Evolutionary conservation across 768 basidiomycete species (phyloP), one percentile per base, ranked within the genome.

Genomic region (Cubamyces lactineus): DNA sequence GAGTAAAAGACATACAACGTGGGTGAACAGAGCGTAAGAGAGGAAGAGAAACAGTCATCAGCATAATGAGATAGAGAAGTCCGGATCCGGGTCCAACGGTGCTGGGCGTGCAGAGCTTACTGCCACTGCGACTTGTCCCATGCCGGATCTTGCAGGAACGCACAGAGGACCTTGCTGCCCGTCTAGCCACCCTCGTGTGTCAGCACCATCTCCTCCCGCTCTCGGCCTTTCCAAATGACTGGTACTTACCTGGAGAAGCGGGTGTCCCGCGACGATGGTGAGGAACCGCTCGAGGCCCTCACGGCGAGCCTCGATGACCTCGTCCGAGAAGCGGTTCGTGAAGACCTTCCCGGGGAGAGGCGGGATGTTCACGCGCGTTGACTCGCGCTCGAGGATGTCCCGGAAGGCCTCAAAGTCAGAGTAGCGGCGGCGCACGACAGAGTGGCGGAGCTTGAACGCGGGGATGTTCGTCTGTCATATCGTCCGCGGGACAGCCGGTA

Each of bases 271-370:
- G 50, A 99, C 96, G 64, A 99, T 86, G 68, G 92, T 94, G 69
- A 99, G 75, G 77, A 98, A 99, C 30, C 96, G 80, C 78, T 98
- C 96, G 23, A 98, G 77, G 0, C 96, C 96, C 72, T 98, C 96
- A 66, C 96, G 79, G 61, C 97, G 78, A 57, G 82, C 79, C 75
- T 98, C 96, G 61, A 99, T 98, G 47, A 98, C 91, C 75, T 99
- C 97, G 69, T 98, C 96, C 16, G 94, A 95, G 78, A 98, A 99
- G 41, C 97, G 82, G 71, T 97, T 98, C 34, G 96, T 97, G 78
- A 99, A 99, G 42, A 98, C 93, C 76, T 98, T 99, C 57, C 97
- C 97, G 1, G 97, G 96, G 38, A 99, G 86, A 17, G 94, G 86
- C 1, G 97, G 96, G 71, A 99, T 98, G 76, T 98, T 99, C 68